Base-by-base conservation (phyloP, 305 asterid species). In the Fraxinus albicans region DNA sequence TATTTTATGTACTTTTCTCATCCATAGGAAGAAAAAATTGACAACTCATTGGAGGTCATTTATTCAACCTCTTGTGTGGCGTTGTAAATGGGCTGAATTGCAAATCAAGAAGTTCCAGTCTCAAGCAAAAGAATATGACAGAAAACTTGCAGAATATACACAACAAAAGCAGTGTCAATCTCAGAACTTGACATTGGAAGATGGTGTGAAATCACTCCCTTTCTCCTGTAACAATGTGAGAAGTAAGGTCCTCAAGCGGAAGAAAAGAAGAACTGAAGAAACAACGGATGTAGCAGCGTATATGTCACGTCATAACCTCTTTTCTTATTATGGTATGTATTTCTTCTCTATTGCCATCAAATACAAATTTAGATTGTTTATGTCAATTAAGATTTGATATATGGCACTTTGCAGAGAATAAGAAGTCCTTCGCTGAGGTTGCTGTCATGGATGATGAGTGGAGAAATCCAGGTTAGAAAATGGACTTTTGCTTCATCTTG, bases 31-130 rank as follows among this genome's bases (percentile, higher is more conserved):
- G 92, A 96, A 87, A 83, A 90, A 86, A 86, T 80, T 90, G 85
- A 91, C 97, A 35, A 35, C 87, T 86, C 98, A 93, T 27, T 96
- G 99, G 99, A 94, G 90, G 88, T 76, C 91, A 58, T 90, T 76
- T 86, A 72, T 92, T 76, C 92, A 87, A 83, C 98, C 99, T 40
- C 83, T 93, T 31, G 88, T 89, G 92, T 94, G 98, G 99, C 95
- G 98, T 17, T 90, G 96, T 88, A 96, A 93, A 88, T 96, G 98
- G 98, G 85, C 84, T 82, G 99, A 96, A 88, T 84, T 96, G 88
- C 96, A 92, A 87, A 81, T 91, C 35, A 90, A 81, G 87, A 89
- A 87, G 86, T 86, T 95, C 81, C 85, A 88, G 76, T 77, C 89
- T 27, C 91, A 83, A 60, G 92, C 91, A 58, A 84, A 60, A 81